Conservation (phyloP, 192 early-diverging fungal genomes). For the Oehlia diaphana region DNA sequence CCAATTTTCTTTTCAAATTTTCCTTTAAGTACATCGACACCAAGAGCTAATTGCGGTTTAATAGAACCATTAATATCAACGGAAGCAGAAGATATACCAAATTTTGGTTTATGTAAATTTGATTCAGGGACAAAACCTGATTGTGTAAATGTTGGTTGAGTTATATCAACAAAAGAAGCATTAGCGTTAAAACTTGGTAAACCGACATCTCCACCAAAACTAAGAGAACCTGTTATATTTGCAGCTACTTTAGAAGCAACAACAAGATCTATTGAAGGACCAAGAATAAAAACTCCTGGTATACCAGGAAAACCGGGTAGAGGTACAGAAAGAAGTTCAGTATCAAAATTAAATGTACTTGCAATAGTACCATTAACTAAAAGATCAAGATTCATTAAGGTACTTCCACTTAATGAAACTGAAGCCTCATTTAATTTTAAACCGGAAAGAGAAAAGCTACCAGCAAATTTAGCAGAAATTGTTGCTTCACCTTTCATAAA, state of each 20-base stretch:
- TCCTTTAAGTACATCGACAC: not conserved
- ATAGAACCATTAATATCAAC: not conserved
- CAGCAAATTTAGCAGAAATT: not conserved
- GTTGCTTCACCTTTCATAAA: conserved; percentile 10
- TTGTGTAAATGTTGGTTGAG: not conserved
- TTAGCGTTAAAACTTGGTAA: not conserved
- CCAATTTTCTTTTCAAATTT: not conserved
- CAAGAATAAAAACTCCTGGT: conserved; percentile 1
- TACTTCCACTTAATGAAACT: not conserved
- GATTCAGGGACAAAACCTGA: not conserved
- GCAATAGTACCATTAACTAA: not conserved
- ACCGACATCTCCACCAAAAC: not conserved
- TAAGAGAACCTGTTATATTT: not conserved
- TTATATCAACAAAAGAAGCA: not conserved
- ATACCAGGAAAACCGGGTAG: not conserved
- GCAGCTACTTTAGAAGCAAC: not conserved
- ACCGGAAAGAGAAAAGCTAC: not conserved
- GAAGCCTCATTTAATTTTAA: not conserved
- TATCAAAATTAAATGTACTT: not conserved
- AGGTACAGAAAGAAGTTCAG: not conserved
- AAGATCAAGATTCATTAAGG: conserved; percentile 6
- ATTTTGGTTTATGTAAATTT: not conserved
- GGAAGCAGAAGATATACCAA: not conserved
- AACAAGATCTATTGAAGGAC: not conserved
- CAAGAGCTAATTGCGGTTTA: conserved; percentile 11